phyloP scores from a whole-genome alignment of 495 filamentous ascomycete species.

The Glarea lozoyensis region DNA sequence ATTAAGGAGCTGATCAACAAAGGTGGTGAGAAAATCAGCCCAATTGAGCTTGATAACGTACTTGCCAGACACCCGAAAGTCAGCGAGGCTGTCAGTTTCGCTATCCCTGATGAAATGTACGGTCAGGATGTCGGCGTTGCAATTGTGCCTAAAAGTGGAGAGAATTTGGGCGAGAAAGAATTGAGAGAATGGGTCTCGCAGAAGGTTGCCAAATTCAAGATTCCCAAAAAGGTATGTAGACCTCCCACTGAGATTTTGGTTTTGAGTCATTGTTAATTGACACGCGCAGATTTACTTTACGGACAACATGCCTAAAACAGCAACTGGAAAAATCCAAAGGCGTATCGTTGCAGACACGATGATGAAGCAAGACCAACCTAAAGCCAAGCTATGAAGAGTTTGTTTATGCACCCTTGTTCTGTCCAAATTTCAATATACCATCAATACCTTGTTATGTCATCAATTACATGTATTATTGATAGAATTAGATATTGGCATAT shows the following conservation, averaged over 20 bases:
- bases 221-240: slow-evolving; percentile 64
- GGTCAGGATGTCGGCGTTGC: slow-evolving; percentile 76
- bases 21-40: slow-evolving; percentile 75
- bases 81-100: slow-evolving; percentile 72
- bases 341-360: slow-evolving; percentile 73
- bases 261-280: background rate
- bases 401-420: background rate
- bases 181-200: slow-evolving; percentile 57
- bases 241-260: background rate
- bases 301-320: slow-evolving; percentile 75
- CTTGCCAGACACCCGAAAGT: slow-evolving; percentile 59
- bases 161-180: slow-evolving; percentile 41
- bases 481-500: no score
- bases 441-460: no score
- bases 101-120: slow-evolving; percentile 65
- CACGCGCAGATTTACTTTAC: slow-evolving; percentile 60
- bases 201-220: slow-evolving; percentile 70
- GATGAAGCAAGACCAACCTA: slow-evolving; percentile 19
- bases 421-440: background rate
- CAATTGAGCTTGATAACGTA: slow-evolving; percentile 77
- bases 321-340: slow-evolving; percentile 81
- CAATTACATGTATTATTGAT: no score
- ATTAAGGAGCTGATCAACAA: slow-evolving; percentile 85
- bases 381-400: slow-evolving; percentile 16
- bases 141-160: slow-evolving; percentile 59